A percentile compares a stretch with the other conserved stretches of the same genome.
phyloP scores from a whole-genome alignment of 164 flowering plant genomes.

The Vitis labrusca region DNA sequence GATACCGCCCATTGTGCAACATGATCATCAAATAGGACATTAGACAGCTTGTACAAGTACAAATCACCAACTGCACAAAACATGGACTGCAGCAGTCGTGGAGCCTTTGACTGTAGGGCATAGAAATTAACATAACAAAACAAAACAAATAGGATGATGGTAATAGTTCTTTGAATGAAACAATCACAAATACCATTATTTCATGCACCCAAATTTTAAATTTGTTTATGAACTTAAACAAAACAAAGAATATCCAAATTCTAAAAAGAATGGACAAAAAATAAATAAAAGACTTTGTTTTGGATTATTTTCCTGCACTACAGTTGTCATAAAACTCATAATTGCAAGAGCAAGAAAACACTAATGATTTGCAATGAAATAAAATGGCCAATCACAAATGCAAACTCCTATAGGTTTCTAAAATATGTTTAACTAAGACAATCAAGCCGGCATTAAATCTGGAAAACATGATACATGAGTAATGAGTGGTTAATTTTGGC shows the following conservation, averaged over 20 bases:
- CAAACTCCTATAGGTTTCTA: too few species aligned
- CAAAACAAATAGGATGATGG: background rate
- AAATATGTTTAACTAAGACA: too few species aligned
- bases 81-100: constrained; percentile 81
- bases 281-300: background rate
- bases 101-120: constrained; percentile 60
- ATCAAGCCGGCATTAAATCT: too few species aligned
- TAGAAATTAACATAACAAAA: background rate
- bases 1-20: constrained; percentile 91
- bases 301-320: too few species aligned
- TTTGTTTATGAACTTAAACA: background rate
- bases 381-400: too few species aligned
- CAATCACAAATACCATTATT: background rate
- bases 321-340: too few species aligned
- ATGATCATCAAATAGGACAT: constrained; percentile 49
- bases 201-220: background rate
- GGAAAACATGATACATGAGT: too few species aligned
- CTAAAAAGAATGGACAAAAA: background rate
- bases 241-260: background rate
- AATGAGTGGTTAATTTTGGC: too few species aligned
- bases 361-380: too few species aligned
- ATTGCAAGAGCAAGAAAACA: too few species aligned
- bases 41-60: constrained; percentile 70
- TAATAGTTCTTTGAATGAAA: background rate
- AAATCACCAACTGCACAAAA: constrained; percentile 87